Percentiles rank a stretch among this genome's conserved stretches.
phyloP scores from a whole-genome alignment of 1,284 basidiomycete genomes.

The Coniferiporia sulphurascens region DNA sequence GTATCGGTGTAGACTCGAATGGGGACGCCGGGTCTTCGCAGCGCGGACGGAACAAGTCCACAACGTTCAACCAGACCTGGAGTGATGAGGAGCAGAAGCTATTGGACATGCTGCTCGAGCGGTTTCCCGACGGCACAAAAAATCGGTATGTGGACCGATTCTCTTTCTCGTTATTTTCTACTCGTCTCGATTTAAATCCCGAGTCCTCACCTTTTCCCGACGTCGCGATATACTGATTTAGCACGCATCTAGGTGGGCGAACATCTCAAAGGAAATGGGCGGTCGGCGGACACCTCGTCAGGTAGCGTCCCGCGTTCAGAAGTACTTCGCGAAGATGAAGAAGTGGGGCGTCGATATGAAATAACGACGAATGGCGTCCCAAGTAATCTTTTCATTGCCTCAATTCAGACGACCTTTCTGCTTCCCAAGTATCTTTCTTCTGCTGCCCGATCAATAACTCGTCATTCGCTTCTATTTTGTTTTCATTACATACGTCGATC shows the following conservation, averaged over 20 bases:
- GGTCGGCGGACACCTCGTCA: constrained; percentile 70
- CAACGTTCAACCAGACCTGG: constrained; percentile 78
- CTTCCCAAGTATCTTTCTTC: too few relatives aligned
- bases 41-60: constrained; percentile 35
- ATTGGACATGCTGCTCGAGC: constrained; percentile 62
- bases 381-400: neutral
- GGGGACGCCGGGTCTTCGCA: neutral
- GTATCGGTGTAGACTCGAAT: neutral
- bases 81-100: constrained; percentile 67
- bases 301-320: constrained; percentile 81
- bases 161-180: neutral
- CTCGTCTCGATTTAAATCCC: too few relatives aligned
- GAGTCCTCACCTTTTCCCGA: neutral
- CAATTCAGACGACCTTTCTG: too few relatives aligned
- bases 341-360: constrained; percentile 50
- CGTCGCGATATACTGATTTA: neutral
- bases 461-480: too few relatives aligned
- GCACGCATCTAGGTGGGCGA: constrained; percentile 52
- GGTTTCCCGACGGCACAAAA: constrained; percentile 73
- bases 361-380: neutral
- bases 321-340: constrained; percentile 79
- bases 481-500: too few relatives aligned
- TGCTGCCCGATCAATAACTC: too few relatives aligned
- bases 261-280: constrained; percentile 75
- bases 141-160: constrained; percentile 46